Base-by-base conservation (phyloP, 129 eudicot genomes). In the Chrysanthemum makinoi region DNA sequence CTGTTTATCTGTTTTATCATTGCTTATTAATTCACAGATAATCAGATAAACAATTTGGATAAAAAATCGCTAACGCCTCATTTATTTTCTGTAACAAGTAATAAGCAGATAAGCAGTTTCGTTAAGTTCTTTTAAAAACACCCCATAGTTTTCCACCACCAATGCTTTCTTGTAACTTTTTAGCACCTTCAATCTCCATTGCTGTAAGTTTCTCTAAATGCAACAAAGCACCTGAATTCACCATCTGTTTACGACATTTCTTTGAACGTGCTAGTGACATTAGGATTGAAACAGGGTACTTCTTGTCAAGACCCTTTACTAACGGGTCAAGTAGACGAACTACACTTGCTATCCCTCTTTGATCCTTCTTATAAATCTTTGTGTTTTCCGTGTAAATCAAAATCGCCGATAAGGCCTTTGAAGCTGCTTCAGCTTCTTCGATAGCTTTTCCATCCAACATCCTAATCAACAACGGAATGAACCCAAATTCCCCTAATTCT, bases 401-500 rank as follows among this genome's bases (percentile, higher is more conserved):
- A 2, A 89, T 73, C 0, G 20, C 61, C 1, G 93, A 87, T 64
- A 89, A 69, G 1, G 88, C 86, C 70, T 82, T 86, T 5, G 83
- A 82, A 0, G 90, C 90, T 18, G 90, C 83, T 79, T 84, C 87
- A 47, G 64, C 85, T 80, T 89, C 96, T 47, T 84, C 88, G 1
- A 65, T 58, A 0, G 86, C 78, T 55, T 89, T 89, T 13, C 90
- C 90, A n/a, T 89, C 94, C 55, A 85, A 46, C 90, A 89, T 80
- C 6, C 70, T 79, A 44, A 74, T 82, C 70, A 89, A 56, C 1
- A 76, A 78, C 4, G 90, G 48, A 73, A 89, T 75, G 74, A 88
- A 89, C 70, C 90, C 96, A 1, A 69, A 73, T 66, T 89, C 94
- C 1, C 96, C 90, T 55, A 89, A 82, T 59, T 89, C 90, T 33